Percentiles rank a stretch among this genome's conserved stretches.
Conservation (phyloP, 148 eudicot species). For the Bassia scoparia region DNA sequence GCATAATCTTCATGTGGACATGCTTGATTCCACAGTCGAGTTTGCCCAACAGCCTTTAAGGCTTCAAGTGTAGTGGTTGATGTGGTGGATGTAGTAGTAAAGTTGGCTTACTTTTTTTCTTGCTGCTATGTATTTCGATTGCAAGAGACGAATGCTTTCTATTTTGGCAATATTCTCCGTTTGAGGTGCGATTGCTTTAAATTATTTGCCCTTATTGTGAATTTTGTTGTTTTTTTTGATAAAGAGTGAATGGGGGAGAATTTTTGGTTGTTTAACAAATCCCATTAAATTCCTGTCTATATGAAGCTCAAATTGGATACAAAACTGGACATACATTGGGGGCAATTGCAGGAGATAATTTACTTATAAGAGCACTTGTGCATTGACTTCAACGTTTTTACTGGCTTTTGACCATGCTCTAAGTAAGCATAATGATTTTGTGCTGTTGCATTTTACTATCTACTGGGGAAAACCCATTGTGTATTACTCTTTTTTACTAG, state of each 20-base stretch:
- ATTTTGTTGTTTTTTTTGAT: neutral
- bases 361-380: neutral
- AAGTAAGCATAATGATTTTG: too few species aligned
- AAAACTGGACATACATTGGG: too few species aligned
- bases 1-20: conserved; percentile 20
- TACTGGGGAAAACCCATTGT: too few species aligned
- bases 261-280: neutral
- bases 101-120: neutral
- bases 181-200: neutral
- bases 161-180: neutral
- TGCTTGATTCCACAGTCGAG: neutral
- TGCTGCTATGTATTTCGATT: neutral
- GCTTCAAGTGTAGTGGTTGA: neutral
- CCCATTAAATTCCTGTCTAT: too few species aligned
- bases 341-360: too few species aligned
- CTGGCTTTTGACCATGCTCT: neutral
- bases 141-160: neutral
- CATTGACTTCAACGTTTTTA: neutral
- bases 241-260: neutral
- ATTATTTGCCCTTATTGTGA: neutral
- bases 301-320: too few species aligned
- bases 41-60: too few species aligned
- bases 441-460: too few species aligned
- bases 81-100: neutral
- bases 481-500: too few species aligned